Evolutionary conservation across 371 early-diverging fungal species (phyloP).

Genomic region (Basidiobolus meristosporus): DNA sequence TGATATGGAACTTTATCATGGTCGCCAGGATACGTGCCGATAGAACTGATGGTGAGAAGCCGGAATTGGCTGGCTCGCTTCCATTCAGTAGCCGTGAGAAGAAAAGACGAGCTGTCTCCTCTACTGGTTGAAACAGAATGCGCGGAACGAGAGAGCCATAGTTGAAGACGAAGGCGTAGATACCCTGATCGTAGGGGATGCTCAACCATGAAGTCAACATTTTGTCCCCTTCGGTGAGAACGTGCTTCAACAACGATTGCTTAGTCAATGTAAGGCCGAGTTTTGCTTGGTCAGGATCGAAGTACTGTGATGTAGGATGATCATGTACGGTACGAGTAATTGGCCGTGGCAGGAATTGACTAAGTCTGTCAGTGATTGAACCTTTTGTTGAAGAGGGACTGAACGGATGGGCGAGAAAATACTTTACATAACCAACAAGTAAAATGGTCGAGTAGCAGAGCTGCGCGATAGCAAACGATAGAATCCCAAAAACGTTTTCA

Average conservation of each 20-base stretch:
- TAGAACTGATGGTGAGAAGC: conserved; percentile 7
- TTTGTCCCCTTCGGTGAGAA: conserved; percentile 90
- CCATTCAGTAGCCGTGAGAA: conserved; percentile 38
- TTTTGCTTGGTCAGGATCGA: conserved; percentile 30
- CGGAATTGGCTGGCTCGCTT: not conserved
- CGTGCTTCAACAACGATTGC: conserved; percentile 77
- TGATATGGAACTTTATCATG: conserved; percentile 50
- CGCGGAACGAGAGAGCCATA: conserved; percentile 81
- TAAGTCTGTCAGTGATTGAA: too few species aligned
- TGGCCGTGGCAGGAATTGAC: too few species aligned
- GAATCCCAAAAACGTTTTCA: conserved; percentile 25
- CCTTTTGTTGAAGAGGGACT: not conserved
- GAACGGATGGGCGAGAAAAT: conserved; percentile 5
- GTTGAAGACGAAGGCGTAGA: conserved; percentile 68
- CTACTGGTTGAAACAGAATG: conserved; percentile 82
- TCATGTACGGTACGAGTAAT: too few species aligned
- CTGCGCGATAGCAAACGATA: conserved; percentile 65
- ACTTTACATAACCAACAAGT: conserved; percentile 24
- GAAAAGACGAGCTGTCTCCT: conserved; percentile 70
- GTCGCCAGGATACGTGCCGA: conserved; percentile 32
- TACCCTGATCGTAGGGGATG: conserved; percentile 39
- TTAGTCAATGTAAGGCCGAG: conserved; percentile 58
- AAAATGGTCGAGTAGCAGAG: conserved; percentile 34
- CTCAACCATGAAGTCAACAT: conserved; percentile 54
- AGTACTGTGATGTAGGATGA: too few species aligned